These are phyloP conservation scores for Fusarium anguioides DNA, from an alignment of 2,329 filamentous ascomycete genomes.

Conservation along the genomic window DNA sequence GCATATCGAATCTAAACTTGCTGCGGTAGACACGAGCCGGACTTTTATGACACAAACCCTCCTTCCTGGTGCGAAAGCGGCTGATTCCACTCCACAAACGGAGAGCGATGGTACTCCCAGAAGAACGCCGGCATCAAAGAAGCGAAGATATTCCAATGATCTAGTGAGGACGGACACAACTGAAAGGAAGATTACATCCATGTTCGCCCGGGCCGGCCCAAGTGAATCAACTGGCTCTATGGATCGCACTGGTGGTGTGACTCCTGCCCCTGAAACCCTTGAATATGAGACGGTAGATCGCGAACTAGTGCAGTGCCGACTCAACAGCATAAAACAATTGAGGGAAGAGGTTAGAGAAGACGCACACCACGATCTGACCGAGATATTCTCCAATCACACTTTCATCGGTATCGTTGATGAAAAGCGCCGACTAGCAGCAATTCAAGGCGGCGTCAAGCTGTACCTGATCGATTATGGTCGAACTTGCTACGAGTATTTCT, in stretches of 20 bases:
- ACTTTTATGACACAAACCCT: slow-evolving; percentile 95
- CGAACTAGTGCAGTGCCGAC: slow-evolving; percentile 74
- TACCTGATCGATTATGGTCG: slow-evolving; percentile 95
- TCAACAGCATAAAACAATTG: slow-evolving; percentile 87
- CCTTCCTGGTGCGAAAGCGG: slow-evolving; percentile 70
- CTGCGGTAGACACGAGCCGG: slow-evolving; percentile 90
- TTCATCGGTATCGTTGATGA: slow-evolving; percentile 96
- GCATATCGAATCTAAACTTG: slow-evolving; percentile 80
- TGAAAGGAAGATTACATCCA: slow-evolving; percentile 93
- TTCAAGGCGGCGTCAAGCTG: slow-evolving; percentile 92
- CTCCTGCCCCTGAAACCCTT: slow-evolving; percentile 60
- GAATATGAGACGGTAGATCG: slow-evolving; percentile 80
- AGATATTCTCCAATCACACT: slow-evolving; percentile 87
- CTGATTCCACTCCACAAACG: slow-evolving; percentile 42
- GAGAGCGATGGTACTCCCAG: slow-evolving; percentile 46
- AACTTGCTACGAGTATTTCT: slow-evolving; percentile 88
- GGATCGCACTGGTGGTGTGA: slow-evolving; percentile 49
- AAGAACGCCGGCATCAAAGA: slow-evolving; percentile 53
- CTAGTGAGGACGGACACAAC: slow-evolving; percentile 90
- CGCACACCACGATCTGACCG: slow-evolving; percentile 87
- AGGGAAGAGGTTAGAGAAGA: slow-evolving; percentile 82
- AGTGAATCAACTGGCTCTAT: slow-evolving; percentile 34
- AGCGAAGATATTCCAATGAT: slow-evolving; percentile 70
- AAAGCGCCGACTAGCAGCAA: slow-evolving; percentile 84
- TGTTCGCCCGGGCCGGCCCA: slow-evolving; percentile 74